A percentile compares a stretch with the other conserved stretches of the same genome.
phyloP scores from a whole-genome alignment of 345 rosid species.

The Heritiera littoralis region DNA sequence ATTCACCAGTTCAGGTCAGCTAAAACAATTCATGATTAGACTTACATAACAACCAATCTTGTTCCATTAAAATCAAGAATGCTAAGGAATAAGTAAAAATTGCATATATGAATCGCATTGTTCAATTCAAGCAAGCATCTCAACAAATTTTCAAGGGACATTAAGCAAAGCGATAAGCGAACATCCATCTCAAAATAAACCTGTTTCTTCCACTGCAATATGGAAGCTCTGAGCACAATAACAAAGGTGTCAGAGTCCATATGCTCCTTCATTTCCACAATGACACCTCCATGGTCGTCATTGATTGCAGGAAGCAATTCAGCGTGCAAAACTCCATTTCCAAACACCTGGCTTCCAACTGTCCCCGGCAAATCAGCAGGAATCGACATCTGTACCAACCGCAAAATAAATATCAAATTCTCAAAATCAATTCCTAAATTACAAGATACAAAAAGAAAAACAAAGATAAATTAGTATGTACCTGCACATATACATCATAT shows the following conservation, averaged over 20 bases:
- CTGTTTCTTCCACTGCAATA: constrained; percentile 55
- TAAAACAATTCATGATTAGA: background rate
- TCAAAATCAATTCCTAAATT: background rate
- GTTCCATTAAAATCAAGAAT: background rate
- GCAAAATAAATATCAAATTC: background rate
- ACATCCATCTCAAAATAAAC: constrained; percentile 27
- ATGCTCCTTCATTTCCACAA: constrained; percentile 55
- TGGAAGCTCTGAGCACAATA: constrained; percentile 41
- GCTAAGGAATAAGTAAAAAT: background rate
- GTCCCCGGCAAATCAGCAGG: background rate
- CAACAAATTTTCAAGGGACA: background rate
- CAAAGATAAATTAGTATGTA: background rate
- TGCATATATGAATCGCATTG: background rate
- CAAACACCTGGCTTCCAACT: constrained; percentile 3
- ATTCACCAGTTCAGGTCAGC: background rate
- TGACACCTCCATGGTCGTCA: constrained; percentile 62
- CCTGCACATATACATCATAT: background rate
- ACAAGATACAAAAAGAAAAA: background rate
- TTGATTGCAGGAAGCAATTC: constrained; percentile 45
- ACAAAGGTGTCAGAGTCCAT: constrained; percentile 47
- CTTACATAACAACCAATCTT: background rate
- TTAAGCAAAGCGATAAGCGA: background rate
- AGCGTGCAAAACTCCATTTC: constrained; percentile 35
- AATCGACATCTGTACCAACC: constrained; percentile 24
- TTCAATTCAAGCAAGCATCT: background rate